Percentiles rank a stretch among this genome's conserved stretches.
Evolutionary conservation across 2,329 filamentous ascomycete genomes (phyloP).

Genomic region (Fusarium coffeatum): DNA sequence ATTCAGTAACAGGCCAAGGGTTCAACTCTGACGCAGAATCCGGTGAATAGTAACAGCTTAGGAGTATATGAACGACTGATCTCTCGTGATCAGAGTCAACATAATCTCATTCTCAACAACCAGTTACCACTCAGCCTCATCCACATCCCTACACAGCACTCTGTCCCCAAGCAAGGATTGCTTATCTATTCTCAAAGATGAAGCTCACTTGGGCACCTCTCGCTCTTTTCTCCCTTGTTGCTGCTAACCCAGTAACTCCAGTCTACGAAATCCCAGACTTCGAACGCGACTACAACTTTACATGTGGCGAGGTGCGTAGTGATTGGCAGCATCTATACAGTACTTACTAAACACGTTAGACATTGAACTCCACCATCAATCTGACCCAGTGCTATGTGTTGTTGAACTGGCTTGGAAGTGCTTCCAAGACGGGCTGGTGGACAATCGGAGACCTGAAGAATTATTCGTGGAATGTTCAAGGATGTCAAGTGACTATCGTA

Average conservation of each 20-base stretch:
- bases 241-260: background rate
- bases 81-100: background rate
- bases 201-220: background rate
- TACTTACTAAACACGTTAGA: background rate
- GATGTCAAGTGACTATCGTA: background rate
- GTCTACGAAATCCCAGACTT: background rate
- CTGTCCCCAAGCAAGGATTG: background rate
- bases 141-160: background rate
- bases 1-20: background rate
- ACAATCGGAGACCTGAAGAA: background rate
- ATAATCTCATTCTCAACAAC: background rate
- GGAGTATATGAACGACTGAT: background rate
- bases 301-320: conserved; percentile 8
- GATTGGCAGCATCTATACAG: background rate
- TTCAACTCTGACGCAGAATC: background rate
- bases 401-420: background rate
- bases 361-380: background rate
- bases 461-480: background rate
- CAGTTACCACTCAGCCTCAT: background rate
- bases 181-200: background rate
- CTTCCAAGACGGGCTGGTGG: background rate
- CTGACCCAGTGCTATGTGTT: background rate
- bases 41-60: fast-evolving
- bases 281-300: conserved; percentile 3
- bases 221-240: background rate